Evolutionary conservation across 768 basidiomycete species (phyloP), one percentile per base, ranked within the genome.

Genomic region (Gymnopilus junonius): DNA sequence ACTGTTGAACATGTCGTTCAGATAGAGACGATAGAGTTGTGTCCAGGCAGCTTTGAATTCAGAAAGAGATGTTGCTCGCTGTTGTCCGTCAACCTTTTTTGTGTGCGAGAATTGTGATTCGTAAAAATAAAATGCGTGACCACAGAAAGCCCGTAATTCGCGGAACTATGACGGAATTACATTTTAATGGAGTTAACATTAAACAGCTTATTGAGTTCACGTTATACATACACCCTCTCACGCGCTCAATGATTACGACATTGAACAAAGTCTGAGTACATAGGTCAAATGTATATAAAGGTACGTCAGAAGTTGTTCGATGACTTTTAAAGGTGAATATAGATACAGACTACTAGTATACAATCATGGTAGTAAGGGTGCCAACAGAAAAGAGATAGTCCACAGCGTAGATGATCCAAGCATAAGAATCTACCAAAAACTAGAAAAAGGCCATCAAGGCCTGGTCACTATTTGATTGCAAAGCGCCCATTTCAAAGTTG

Each of bases 391-490:
- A 21, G 4, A 46, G 20, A 27, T 14, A 51, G 48, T 51, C 48
- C 48, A 17, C n/a, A 20, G 17, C 3, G 23, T n/a, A 51, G 12
- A 27, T 29, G 46, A 50, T 50, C 46, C 54, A 10, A 35, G 27
- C 8, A 15, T 40, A 37, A 55, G 27, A 27, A 23, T n/a, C 23
- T 2, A 25, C 46, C 20, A 20, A 27, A 29, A 21, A 37, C 65
- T 74, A 83, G 65, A 83, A 83, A 71, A 82, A 83, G 14, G 78
- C 77, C 82, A 83, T 82, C 78, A 79, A 83, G 51, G 72, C 76
- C 58, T 79, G 81, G 37, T 82, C 81, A 21, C 65, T 75, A 46
- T 68, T 77, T 45, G 79, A 74, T 57, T 79, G 77, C 62, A 85
- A 66, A 8, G 82, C 81, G 0, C 82, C 83, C 35, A 83, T 70